A percentile compares a stretch with the other conserved stretches of the same genome.
Evolutionary conservation across 2,329 filamentous ascomycete genomes (phyloP).

Genomic region (Hirsutella minnesotensis): DNA sequence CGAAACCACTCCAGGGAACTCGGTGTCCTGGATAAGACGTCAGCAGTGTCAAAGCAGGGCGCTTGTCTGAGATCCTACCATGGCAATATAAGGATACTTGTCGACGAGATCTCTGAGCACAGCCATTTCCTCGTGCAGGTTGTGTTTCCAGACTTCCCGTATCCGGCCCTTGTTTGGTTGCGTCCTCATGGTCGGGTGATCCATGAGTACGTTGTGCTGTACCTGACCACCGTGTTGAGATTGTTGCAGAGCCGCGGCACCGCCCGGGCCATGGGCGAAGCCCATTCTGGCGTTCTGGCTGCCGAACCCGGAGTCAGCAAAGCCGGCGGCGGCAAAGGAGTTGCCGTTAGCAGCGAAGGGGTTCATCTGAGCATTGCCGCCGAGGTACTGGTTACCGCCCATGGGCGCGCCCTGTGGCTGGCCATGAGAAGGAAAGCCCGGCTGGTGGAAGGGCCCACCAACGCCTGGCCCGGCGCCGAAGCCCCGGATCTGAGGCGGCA

Average conservation of each 20-base stretch:
- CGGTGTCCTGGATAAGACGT: conserved; percentile 61
- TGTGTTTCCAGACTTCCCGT: conserved; percentile 92
- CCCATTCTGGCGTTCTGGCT: conserved; percentile 83
- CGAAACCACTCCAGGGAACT: conserved; percentile 95
- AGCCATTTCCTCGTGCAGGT: conserved; percentile 83
- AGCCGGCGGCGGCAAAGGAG: conserved; percentile 46
- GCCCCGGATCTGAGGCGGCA: conserved; percentile 27
- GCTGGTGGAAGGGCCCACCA: conserved; percentile 28
- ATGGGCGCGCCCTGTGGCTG: conserved; percentile 42
- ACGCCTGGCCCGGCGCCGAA: conserved; percentile 25
- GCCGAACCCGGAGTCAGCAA: conserved; percentile 60
- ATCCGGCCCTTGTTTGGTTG: conserved; percentile 69
- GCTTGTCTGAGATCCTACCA: conserved; percentile 44
- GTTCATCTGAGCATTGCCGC: conserved; percentile 54
- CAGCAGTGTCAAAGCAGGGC: not conserved
- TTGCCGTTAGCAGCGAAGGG: conserved; percentile 51
- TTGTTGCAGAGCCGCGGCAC: conserved; percentile 44
- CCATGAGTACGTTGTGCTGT: conserved; percentile 28
- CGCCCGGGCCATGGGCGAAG: conserved; percentile 53
- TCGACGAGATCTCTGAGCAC: conserved; percentile 72
- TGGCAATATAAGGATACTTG: conserved; percentile 90
- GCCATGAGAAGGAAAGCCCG: conserved; percentile 39
- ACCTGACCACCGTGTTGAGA: conserved; percentile 40
- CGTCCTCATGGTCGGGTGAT: conserved; percentile 26
- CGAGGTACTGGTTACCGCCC: conserved; percentile 60